Percentiles rank a stretch among this genome's conserved stretches.
Evolutionary conservation across 2,329 filamentous ascomycete genomes (phyloP).

Genomic region (Aquanectria penicillioides): DNA sequence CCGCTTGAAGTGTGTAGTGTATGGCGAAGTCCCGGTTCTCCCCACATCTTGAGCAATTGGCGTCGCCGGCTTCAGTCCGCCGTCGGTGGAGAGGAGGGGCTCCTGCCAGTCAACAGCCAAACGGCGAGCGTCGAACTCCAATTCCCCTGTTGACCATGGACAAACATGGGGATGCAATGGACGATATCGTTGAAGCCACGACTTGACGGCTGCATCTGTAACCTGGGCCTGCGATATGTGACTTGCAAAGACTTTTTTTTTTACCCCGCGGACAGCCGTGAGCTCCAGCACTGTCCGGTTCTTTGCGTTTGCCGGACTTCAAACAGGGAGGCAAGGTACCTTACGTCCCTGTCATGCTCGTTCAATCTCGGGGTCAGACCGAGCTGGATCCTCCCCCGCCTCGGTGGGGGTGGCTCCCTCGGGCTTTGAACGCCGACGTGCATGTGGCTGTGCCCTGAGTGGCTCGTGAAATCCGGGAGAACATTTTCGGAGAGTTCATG

Average conservation of each 20-base stretch:
- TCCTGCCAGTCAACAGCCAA: background rate
- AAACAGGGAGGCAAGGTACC: background rate
- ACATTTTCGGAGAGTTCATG: background rate
- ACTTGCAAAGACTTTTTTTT: background rate
- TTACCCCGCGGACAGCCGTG: background rate
- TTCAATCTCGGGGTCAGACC: constrained; percentile 20
- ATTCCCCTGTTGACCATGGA: no score
- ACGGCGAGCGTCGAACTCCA: constrained; percentile 18
- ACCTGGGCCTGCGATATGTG: background rate
- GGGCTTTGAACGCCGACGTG: constrained; percentile 22
- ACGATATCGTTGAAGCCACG: no score
- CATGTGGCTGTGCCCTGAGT: constrained; percentile 9
- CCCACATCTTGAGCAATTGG: constrained; percentile 37
- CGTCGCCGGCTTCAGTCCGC: constrained; percentile 13
- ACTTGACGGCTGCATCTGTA: no score
- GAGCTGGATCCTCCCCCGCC: constrained; percentile 16
- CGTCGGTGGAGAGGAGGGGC: constrained; percentile 27
- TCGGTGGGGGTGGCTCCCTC: constrained; percentile 40
- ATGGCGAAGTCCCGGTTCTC: constrained; percentile 36
- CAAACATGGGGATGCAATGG: no score
- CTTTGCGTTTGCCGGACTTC: background rate
- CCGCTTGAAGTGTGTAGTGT: constrained; percentile 20
- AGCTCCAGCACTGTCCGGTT: background rate
- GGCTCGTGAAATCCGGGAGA: background rate
- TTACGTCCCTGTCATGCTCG: constrained; percentile 11